Base-by-base conservation (phyloP, 148 eudicot species). In the Chenopodium formosanum region DNA sequence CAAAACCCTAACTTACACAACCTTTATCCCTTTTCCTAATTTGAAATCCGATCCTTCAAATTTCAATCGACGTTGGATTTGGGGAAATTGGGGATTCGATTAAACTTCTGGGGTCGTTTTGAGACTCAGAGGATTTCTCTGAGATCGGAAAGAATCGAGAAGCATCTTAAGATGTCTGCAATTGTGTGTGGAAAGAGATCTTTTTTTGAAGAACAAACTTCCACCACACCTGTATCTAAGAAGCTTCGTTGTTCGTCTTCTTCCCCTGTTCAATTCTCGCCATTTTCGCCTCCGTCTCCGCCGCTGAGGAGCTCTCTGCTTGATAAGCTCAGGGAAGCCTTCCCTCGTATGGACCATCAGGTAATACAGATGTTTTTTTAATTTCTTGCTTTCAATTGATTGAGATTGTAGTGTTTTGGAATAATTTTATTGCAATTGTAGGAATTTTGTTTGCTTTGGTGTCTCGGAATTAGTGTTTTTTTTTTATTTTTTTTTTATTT, bases 181-280 rank as follows among this genome's bases (percentile, higher is more conserved):
- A 73, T 85, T 79, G 86, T 91, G 82, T 91, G 91, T 67, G 93
- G 97, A 73, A 93, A 93, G 85, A 93, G 97, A 89, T 88, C 93
- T 9, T 89, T 83, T 79, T 90, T 91, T 78, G 93, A 91, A 74
- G 97, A 91, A 12, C 80, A 5, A 23, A 83, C 13, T 83, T 56
- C 93, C 4, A 85, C 92, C 32, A 75, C 88, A 34, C 88, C 92
- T 4, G 91, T 87, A 53, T 73, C 89, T 8, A 93, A 93, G 87
- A 81, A 83, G 82, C 77, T 85, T 60, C 90, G 97, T 5, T 90
- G 86, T 69, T 88, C 89, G 65, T 88, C 92, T 2, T 79, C 87
- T 9, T 92, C 96, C 77, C 97, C 97, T 1, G 86, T 83, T 37
- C 86, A 90, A 1, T 84, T 82, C 70, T 86, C 90, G 31, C 82